phyloP scores from a whole-genome alignment of 2,329 filamentous ascomycete species.

The Colletotrichum cordylinicola region DNA sequence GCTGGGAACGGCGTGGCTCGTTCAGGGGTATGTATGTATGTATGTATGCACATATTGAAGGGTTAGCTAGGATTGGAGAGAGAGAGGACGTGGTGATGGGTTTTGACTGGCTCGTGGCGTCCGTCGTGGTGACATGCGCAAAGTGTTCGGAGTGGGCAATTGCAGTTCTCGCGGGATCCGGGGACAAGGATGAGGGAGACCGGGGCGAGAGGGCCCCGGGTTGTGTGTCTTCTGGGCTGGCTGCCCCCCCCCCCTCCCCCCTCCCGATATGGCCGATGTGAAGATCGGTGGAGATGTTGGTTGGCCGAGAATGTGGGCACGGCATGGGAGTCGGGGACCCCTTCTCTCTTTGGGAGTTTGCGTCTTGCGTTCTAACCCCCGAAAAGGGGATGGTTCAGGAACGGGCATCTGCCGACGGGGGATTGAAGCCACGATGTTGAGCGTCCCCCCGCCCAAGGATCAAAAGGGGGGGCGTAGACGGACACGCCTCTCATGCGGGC shows the following conservation, averaged over 20 bases:
- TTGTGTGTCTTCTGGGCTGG: no score
- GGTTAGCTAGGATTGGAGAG: neutral
- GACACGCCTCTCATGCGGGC: neutral
- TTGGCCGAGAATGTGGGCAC: neutral
- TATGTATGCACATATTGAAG: neutral
- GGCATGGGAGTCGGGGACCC: neutral
- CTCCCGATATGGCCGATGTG: neutral
- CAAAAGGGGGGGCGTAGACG: neutral
- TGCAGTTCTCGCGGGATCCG: neutral
- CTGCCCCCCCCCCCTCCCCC: no score
- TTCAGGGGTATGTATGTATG: neutral
- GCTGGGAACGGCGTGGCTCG: neutral
- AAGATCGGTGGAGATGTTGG: slow-evolving; percentile 12
- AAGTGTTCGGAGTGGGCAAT: neutral
- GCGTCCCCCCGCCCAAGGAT: neutral
- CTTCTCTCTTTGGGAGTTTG: neutral
- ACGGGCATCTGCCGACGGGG: slow-evolving; percentile 10
- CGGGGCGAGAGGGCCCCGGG: neutral
- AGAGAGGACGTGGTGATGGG: neutral
- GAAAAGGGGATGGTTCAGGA: slow-evolving; percentile 5
- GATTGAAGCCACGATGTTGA: neutral
- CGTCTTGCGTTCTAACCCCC: neutral
- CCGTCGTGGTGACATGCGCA: neutral
- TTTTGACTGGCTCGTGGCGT: neutral
- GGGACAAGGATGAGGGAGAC: neutral